Evolutionary conservation across 1,284 basidiomycete genomes (phyloP).

Genomic region (Sanghuangporus weigelae): DNA sequence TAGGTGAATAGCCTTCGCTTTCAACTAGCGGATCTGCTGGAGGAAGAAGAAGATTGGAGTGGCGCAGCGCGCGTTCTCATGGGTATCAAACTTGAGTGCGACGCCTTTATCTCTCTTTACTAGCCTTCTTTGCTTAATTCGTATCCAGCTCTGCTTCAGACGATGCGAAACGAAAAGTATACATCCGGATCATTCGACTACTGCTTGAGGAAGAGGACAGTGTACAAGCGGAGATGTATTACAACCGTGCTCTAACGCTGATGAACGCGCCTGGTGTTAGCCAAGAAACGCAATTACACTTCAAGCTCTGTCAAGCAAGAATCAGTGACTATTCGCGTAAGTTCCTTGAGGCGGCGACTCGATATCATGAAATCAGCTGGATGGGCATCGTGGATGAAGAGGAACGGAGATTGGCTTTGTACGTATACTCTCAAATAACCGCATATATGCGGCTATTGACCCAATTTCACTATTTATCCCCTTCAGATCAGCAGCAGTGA

Average conservation of each 20-base stretch:
- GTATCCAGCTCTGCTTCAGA: conserved; percentile 41
- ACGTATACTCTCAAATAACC: conserved; percentile 27
- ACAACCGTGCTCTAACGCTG: conserved; percentile 91
- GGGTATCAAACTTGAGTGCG: conserved; percentile 47
- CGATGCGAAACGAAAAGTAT: conserved; percentile 83
- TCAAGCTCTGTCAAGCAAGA: conserved; percentile 88
- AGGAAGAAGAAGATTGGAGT: conserved; percentile 88
- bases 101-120: not conserved
- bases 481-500: conserved; percentile 81
- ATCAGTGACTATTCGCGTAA: conserved; percentile 89
- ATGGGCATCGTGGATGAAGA: conserved; percentile 85
- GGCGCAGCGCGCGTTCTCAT: conserved; percentile 89
- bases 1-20: conserved; percentile 83
- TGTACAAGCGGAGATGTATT: conserved; percentile 92
- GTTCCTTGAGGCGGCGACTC: conserved; percentile 91
- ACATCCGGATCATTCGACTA: conserved; percentile 91
- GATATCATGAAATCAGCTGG: conserved; percentile 93
- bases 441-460: not conserved
- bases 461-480: conserved; percentile 10
- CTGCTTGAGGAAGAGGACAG: conserved; percentile 95
- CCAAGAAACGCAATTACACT: conserved; percentile 72
- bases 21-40: conserved; percentile 85
- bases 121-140: not conserved
- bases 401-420: conserved; percentile 85
- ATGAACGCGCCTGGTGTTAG: conserved; percentile 68